These are phyloP conservation scores for Suillus subaureus DNA, from an alignment of 768 basidiomycete species.

Conservation along the genomic window DNA sequence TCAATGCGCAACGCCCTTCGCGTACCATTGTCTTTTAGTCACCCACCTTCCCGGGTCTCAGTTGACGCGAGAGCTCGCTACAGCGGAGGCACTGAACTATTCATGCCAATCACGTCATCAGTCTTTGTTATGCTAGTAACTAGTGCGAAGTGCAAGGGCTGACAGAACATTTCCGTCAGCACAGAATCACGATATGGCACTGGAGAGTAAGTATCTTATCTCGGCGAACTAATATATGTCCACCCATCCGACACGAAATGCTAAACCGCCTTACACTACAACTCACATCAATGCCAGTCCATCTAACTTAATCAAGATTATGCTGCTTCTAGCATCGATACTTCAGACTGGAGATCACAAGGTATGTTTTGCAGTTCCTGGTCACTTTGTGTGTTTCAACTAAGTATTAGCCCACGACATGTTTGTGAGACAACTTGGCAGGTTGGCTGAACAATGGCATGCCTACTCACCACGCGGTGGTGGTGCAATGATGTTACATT, in stretches of 20 bases:
- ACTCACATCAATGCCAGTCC: neutral
- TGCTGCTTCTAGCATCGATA: neutral
- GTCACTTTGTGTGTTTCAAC: neutral
- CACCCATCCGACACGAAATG: neutral
- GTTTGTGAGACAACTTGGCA: neutral
- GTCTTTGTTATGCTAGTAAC: neutral
- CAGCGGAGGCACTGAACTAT: neutral
- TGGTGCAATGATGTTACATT: neutral
- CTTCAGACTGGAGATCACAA: neutral
- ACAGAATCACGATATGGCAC: neutral
- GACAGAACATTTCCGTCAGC: neutral
- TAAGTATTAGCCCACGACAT: neutral
- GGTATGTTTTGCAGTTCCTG: neutral
- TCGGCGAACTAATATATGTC: neutral
- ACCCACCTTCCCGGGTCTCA: neutral
- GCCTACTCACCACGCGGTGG: neutral
- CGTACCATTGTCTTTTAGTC: neutral
- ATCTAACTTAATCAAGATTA: neutral
- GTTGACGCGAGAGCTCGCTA: neutral
- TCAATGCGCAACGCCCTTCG: neutral
- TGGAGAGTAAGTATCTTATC: neutral
- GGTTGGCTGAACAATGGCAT: neutral
- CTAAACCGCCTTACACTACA: neutral
- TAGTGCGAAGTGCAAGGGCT: neutral
- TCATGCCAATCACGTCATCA: neutral